phyloP scores from a whole-genome alignment of 2,329 filamentous ascomycete genomes.

The Botrytis fabae region DNA sequence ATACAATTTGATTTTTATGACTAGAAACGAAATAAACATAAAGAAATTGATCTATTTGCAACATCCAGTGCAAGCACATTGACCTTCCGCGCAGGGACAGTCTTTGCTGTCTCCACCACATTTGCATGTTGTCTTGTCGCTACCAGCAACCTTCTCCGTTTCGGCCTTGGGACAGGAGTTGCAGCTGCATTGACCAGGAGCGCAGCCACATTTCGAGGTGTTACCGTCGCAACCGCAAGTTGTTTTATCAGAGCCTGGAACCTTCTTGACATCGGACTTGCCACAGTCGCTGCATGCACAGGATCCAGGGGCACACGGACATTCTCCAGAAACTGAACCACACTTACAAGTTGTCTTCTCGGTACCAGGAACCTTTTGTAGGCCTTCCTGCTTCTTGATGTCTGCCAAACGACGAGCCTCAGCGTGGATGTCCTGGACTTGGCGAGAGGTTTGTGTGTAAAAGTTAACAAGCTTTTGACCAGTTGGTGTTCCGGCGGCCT shows the following conservation, averaged over 20 bases:
- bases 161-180: slow-evolving; percentile 44
- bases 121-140: slow-evolving; percentile 43
- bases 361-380: slow-evolving; percentile 41
- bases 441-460: slow-evolving; percentile 80
- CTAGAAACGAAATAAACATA: slow-evolving; percentile 23
- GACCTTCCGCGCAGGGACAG: slow-evolving; percentile 39
- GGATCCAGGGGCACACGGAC: slow-evolving; percentile 48
- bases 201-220: slow-evolving; percentile 43
- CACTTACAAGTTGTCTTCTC: slow-evolving; percentile 51
- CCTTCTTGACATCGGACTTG: slow-evolving; percentile 47
- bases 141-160: slow-evolving; percentile 41
- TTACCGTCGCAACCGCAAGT: slow-evolving; percentile 45
- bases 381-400: slow-evolving; percentile 70
- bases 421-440: slow-evolving; percentile 89
- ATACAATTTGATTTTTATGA: slow-evolving; percentile 24
- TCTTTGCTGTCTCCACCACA: slow-evolving; percentile 41
- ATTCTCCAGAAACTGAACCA: slow-evolving; percentile 45
- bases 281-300: slow-evolving; percentile 50
- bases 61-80: slow-evolving; percentile 40
- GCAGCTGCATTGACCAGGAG: slow-evolving; percentile 44
- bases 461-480: slow-evolving; percentile 86
- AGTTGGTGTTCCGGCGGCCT: slow-evolving; percentile 82
- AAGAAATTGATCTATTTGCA: slow-evolving; percentile 28
- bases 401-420: slow-evolving; percentile 88
- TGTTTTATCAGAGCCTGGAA: slow-evolving; percentile 44